Evolutionary conservation across 1,284 basidiomycete species (phyloP).

Genomic region (Apiotrichum gamsii): DNA sequence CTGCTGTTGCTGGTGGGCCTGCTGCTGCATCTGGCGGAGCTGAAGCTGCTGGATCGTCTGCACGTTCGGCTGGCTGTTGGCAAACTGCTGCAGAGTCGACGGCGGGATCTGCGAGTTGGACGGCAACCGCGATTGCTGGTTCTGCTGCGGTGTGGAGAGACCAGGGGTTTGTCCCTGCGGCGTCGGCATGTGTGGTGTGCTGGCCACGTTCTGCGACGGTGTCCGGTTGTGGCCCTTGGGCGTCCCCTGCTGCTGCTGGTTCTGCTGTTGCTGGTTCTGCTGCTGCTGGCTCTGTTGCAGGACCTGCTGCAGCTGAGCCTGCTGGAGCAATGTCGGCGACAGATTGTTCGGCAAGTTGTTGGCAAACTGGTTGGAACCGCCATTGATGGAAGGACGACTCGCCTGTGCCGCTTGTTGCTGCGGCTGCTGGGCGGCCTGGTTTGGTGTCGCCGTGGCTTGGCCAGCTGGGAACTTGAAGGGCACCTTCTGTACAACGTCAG

Average conservation of each 20-base stretch:
- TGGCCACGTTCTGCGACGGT: conserved; percentile 2
- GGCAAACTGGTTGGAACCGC: background rate
- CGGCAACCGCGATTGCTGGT: conserved; percentile 1
- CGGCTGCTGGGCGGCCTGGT: background rate
- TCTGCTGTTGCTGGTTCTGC: conserved; percentile 2
- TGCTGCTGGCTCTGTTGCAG: conserved; percentile 1
- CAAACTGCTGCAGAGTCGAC: conserved; percentile 18
- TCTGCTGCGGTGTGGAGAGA: background rate
- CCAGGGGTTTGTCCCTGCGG: background rate
- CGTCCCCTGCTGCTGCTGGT: background rate
- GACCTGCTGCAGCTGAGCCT: conserved; percentile 7
- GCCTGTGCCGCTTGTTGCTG: conserved; percentile 1
- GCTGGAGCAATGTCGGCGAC: conserved; percentile 6
- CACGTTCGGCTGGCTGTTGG: conserved; percentile 16
- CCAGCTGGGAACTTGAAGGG: conserved; percentile 4
- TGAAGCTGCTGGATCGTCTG: conserved; percentile 19
- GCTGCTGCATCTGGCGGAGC: conserved; percentile 14
- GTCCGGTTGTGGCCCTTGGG: conserved; percentile 3
- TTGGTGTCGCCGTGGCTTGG: background rate
- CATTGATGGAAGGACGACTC: too few species aligned
- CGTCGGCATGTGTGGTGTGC: conserved; percentile 1
- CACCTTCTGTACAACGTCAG: too few species aligned
- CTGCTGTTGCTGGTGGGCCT: conserved; percentile 6
- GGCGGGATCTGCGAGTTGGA: conserved; percentile 8
- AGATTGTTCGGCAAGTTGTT: background rate